These are phyloP conservation scores for Nitzschia palea DNA, from an alignment of 108 stramenopile species.

Conservation along the genomic window DNA sequence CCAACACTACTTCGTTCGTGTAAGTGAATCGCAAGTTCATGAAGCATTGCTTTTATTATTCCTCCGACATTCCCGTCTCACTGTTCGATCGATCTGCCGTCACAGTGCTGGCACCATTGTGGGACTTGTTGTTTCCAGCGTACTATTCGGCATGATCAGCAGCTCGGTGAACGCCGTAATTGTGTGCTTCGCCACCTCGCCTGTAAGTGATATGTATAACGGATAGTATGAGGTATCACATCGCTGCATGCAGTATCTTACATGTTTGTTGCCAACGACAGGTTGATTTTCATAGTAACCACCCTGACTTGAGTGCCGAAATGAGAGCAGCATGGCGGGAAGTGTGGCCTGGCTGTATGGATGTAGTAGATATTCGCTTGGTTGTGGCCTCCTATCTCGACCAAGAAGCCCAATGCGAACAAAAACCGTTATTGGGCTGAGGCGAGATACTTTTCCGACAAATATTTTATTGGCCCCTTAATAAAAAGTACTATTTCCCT, in stretches of 20 bases:
- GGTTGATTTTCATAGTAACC: slow-evolving; percentile 77
- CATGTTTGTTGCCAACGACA: not conserved
- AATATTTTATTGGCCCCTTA: not conserved
- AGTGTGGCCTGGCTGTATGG: slow-evolving; percentile 87
- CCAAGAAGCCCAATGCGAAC: too few species aligned
- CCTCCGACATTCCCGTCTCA: not conserved
- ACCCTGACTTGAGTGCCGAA: slow-evolving; percentile 78
- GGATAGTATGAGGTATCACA: too few species aligned
- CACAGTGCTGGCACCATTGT: slow-evolving; percentile 63
- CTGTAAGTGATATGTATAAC: slow-evolving; percentile 37
- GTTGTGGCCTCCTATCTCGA: slow-evolving; percentile 32
- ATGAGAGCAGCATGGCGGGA: slow-evolving; percentile 84
- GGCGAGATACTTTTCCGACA: not conserved
- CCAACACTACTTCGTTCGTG: slow-evolving; percentile 57
- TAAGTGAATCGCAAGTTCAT: slow-evolving; percentile 20
- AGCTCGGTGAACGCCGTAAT: slow-evolving; percentile 86
- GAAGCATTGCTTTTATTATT: too few species aligned
- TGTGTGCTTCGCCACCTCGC: slow-evolving; percentile 89
- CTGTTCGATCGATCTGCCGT: not conserved
- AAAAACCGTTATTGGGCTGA: slow-evolving; percentile 15
- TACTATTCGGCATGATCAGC: slow-evolving; percentile 74
- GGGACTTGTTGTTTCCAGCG: slow-evolving; percentile 71
- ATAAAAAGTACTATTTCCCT: not conserved
- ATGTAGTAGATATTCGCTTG: slow-evolving; percentile 54
- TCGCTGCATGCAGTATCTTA: too few species aligned